Evolutionary conservation across 202 grass and related monocot genomes (phyloP), one percentile per base, ranked within the genome.

Genomic region (Schoenoplectus triqueter): DNA sequence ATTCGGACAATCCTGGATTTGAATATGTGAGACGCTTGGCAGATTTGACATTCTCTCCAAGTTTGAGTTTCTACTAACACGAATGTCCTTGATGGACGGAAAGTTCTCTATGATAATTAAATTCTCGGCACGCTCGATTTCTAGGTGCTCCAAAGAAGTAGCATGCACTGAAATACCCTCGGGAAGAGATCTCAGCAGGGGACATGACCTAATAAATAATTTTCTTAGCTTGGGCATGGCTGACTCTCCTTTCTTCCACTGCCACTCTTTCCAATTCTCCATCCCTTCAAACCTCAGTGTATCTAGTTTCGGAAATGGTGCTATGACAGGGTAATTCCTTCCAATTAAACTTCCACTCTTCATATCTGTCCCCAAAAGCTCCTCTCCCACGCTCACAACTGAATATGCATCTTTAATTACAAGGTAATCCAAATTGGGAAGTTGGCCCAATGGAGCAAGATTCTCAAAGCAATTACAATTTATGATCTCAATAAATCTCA

Each of bases 211-310:
- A 19, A 87, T 83, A 47, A 49, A 57, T 4, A 87, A 46, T 49
- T 69, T 70, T 5, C 46, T 42, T 14, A 82, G 47, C 1, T 81
- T 83, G 7, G 79, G 86, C 86, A 87, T 87, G 57, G 86, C 86
- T 6, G 11, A 1, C 65, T 63, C 11, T 54, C 66, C 67, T 47
- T 87, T 61, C 2, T 76, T 64, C 86, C 86, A 87, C 47, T 48
- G 13, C 86, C 86, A 87, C 56, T 87, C 86, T 74, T 73, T 44
- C 85, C 86, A 87, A 82, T 68, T 50, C 2, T 22, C 46, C 44
- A 87, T 17, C 31, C 56, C 5, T n/a, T 76, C 42, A 67, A 87
- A 87, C 46, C 31, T 44, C 66, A 87, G 59, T 64, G 50, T 66
- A 64, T 76, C 41, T 19, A 87, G 20, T 11, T 50, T 46, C 8